Base-by-base conservation (phyloP, 441 rosid species). In the Pelargonium myrrhifolium region DNA sequence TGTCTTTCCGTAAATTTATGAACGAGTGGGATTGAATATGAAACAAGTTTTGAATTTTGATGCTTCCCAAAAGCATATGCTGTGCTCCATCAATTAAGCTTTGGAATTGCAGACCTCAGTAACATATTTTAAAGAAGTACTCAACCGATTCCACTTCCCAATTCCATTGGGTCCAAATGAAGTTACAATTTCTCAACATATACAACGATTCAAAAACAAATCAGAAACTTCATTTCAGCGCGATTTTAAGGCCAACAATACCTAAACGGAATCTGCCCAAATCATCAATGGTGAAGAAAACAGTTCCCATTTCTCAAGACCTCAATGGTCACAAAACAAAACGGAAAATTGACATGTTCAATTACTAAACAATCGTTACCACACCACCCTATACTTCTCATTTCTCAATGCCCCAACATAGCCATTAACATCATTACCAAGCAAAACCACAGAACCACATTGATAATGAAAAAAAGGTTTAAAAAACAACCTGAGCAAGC, bases 401-500 rank as follows among this genome's bases (percentile, higher is more conserved):
- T 59, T 67, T 64, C 59, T 67, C 73, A 43, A 78, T 43, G 74
- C 53, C 65, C 61, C 58, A 49, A 62, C 14, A 56, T 6, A 28
- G 62, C 64, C 24, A 58, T 18, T 35, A 42, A 71, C 53, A 35
- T 72, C 43, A 15, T 51, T 69, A 65, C 21, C 35, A 47, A 47
- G 22, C 39, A 35, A 35, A 35, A 6, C 9, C 39, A 35, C 65
- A 62, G 12, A 69, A 40, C 21, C 22, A 67, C 71, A 61, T 70
- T 45, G 74, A 56, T 62, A 62, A 62, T 31, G 51, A 39, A 42
- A 63, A 68, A 53, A 35, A 35, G 39, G 39, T 35, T 35, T 35
- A 35, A 35, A 6, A 35, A 35, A 6, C 76, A 79, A 95, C 97
- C 98, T 95, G 98, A 74, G 98, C 99, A 53, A 95, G 83, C 49